Percentiles rank a stretch among this genome's conserved stretches.
phyloP scores from a whole-genome alignment of 2,329 filamentous ascomycete species.

The Fusarium hainanense region DNA sequence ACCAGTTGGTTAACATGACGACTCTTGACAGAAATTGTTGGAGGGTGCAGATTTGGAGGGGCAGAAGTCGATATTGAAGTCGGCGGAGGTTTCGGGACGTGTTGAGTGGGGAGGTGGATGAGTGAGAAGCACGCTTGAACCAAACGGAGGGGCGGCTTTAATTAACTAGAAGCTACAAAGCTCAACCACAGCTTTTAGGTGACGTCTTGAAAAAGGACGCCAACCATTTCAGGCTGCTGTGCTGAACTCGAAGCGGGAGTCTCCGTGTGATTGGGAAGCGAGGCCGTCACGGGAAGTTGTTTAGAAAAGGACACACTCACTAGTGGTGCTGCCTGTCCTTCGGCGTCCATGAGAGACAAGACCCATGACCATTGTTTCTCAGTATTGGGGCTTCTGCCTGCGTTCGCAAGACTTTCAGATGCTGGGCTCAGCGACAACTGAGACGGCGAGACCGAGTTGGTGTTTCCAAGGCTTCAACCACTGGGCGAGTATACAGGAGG shows the following conservation, averaged over 20 bases:
- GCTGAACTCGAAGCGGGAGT: neutral
- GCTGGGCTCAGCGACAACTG: neutral
- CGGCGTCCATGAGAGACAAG: slow-evolving; percentile 49
- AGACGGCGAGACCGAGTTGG: neutral
- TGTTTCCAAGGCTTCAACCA: slow-evolving; percentile 6
- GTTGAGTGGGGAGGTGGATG: slow-evolving; percentile 43
- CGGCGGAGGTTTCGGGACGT: slow-evolving; percentile 40
- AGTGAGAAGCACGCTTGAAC: slow-evolving; percentile 35
- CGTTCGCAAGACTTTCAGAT: slow-evolving; percentile 2
- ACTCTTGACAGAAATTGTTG: slow-evolving; percentile 31
- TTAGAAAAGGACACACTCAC: slow-evolving; percentile 34
- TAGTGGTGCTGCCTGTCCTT: slow-evolving; percentile 47
- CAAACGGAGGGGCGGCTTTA: slow-evolving; percentile 31
- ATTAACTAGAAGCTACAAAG: slow-evolving; percentile 32
- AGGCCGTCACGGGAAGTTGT: slow-evolving; percentile 6
- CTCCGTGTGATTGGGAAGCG: slow-evolving; percentile 6
- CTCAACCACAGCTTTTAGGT: slow-evolving; percentile 15
- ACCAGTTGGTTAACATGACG: slow-evolving; percentile 58
- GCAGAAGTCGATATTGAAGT: slow-evolving; percentile 26
- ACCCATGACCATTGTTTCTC: slow-evolving; percentile 48
- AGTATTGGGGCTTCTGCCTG: slow-evolving; percentile 20
- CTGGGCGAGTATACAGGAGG: neutral
- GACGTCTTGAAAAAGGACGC: slow-evolving; percentile 19
- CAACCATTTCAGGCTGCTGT: slow-evolving; percentile 9
- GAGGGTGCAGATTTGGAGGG: slow-evolving; percentile 31